Conservation (phyloP, 2,329 filamentous ascomycete genomes). For the Cercospora beticola region DNA sequence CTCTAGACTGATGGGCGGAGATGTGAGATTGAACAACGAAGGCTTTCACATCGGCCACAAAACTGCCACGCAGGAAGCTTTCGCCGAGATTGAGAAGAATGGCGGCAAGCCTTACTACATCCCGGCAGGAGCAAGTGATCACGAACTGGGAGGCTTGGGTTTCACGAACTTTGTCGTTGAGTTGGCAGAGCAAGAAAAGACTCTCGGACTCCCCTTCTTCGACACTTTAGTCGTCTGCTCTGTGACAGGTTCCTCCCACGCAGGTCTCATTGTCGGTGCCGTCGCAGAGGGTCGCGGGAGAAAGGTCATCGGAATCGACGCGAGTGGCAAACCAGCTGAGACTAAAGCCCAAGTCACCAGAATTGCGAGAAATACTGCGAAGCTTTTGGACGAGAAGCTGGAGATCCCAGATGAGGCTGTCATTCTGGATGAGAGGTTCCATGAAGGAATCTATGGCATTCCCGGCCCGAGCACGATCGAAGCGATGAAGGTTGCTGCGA, state of each 20-base stretch:
- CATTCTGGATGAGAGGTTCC: conserved; percentile 63
- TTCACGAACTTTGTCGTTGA: conserved; percentile 72
- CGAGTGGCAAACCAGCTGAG: conserved; percentile 59
- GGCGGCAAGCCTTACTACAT: conserved; percentile 69
- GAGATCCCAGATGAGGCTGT: conserved; percentile 65
- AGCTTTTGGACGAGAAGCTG: conserved; percentile 60
- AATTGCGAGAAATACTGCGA: conserved; percentile 64
- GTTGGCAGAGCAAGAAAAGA: conserved; percentile 62
- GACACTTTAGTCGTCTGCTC: conserved; percentile 64
- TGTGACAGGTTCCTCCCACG: conserved; percentile 69
- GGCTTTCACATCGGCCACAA: conserved; percentile 68
- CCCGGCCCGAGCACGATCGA: conserved; percentile 65
- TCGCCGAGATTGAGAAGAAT: conserved; percentile 51
- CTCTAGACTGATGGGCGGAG: conserved; percentile 52
- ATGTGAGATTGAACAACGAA: conserved; percentile 60
- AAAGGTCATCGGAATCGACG: conserved; percentile 67
- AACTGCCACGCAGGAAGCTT: conserved; percentile 52
- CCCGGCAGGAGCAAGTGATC: conserved; percentile 68
- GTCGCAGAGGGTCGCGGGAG: conserved; percentile 52
- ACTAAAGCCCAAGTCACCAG: conserved; percentile 65
- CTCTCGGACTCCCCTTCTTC: conserved; percentile 60
- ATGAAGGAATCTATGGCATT: conserved; percentile 67
- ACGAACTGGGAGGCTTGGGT: conserved; percentile 67
- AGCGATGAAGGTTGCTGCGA: conserved; percentile 67
- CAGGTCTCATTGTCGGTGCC: conserved; percentile 71